Percentiles rank a stretch among this genome's conserved stretches.
phyloP scores from a whole-genome alignment of 495 filamentous ascomycete genomes.

The Talaromyces thailandensis region DNA sequence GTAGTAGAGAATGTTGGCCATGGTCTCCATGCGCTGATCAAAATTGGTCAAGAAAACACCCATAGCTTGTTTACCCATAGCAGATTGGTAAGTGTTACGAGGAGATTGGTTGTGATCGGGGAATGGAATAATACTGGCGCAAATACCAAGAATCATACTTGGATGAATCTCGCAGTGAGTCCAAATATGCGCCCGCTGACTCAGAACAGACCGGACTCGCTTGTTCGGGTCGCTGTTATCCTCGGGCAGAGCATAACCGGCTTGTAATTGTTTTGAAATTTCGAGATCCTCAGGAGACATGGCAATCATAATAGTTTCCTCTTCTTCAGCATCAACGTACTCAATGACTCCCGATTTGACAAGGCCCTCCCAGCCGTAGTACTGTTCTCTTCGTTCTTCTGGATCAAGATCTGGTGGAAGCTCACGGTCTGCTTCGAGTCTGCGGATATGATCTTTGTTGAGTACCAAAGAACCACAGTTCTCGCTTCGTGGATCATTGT shows the following conservation, averaged over 20 bases:
- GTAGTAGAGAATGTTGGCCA: constrained; percentile 98
- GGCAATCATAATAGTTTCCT: constrained; percentile 96
- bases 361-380: constrained; percentile 82
- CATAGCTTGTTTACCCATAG: constrained; percentile 99
- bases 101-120: constrained; percentile 99
- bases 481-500: constrained; percentile 58
- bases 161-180: constrained; percentile 99
- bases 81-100: constrained; percentile 97
- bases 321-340: constrained; percentile 95
- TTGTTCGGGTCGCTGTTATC: constrained; percentile 58
- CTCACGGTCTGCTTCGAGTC: constrained; percentile 61
- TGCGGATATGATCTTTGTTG: constrained; percentile 67
- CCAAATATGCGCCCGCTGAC: constrained; percentile 74
- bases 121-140: constrained; percentile 98
- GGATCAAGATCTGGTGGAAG: constrained; percentile 45
- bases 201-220: constrained; percentile 76
- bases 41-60: constrained; percentile 97
- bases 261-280: constrained; percentile 53
- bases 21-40: constrained; percentile 93
- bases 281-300: constrained; percentile 96
- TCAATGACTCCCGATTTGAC: constrained; percentile 77
- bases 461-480: constrained; percentile 72
- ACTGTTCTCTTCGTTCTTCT: constrained; percentile 49
- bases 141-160: constrained; percentile 96
- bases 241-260: constrained; percentile 51